Evolutionary conservation across 1,284 basidiomycete genomes (phyloP).

Genomic region (Golubevia sp.): DNA sequence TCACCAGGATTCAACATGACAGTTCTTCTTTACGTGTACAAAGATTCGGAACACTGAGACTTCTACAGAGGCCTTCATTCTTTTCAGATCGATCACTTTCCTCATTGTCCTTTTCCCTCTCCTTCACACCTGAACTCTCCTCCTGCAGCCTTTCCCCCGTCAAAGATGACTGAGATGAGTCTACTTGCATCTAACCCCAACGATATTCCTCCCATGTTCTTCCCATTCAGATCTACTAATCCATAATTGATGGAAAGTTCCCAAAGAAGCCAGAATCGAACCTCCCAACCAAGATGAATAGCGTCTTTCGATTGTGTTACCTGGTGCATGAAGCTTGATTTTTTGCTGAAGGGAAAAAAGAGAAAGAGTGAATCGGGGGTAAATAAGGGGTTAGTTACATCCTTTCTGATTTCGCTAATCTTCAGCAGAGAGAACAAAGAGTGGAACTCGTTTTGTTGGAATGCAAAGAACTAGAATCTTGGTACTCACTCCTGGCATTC

Average conservation of each 20-base stretch:
- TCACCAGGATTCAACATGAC: no score
- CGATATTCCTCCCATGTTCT: slow-evolving; percentile 53
- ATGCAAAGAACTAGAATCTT: no score
- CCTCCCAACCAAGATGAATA: slow-evolving; percentile 58
- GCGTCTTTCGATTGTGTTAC: slow-evolving; percentile 52
- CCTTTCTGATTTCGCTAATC: no score
- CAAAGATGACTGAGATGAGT: no score
- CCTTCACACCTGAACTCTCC: not conserved
- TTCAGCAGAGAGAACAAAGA: no score
- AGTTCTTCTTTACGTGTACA: no score
- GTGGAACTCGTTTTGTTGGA: no score
- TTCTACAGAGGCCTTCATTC: not conserved
- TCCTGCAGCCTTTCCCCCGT: not conserved
- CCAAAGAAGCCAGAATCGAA: slow-evolving; percentile 49
- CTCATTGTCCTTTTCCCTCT: not conserved
- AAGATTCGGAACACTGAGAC: not conserved
- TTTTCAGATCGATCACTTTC: no score
- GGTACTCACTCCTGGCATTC: slow-evolving; percentile 27
- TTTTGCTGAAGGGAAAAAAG: slow-evolving; percentile 25
- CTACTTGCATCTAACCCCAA: slow-evolving; percentile 54
- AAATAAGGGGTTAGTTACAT: no score
- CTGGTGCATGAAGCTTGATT: slow-evolving; percentile 56
- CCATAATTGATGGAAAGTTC: slow-evolving; percentile 61
- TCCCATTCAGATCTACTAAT: slow-evolving; percentile 59
- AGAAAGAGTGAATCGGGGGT: no score